phyloP scores from a whole-genome alignment of 306 rosid species.

The Lathyrus sativus region DNA sequence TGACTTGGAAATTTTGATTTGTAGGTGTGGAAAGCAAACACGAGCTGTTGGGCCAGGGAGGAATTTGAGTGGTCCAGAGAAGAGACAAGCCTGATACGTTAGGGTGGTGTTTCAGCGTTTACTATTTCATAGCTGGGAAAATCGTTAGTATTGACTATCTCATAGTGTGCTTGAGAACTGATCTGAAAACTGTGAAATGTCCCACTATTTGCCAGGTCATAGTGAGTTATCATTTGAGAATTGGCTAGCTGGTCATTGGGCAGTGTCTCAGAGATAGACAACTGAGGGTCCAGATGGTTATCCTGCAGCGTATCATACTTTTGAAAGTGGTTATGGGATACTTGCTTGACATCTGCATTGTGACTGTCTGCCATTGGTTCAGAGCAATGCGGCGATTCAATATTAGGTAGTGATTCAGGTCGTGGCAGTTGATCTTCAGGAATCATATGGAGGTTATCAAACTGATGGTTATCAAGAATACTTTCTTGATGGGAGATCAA shows the following conservation, averaged over 20 bases:
- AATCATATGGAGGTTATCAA: slow-evolving; percentile 24
- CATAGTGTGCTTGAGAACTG: no score
- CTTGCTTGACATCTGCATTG: slow-evolving; percentile 26
- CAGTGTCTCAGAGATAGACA: slow-evolving; percentile 35
- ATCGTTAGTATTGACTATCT: no score
- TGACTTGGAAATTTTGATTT: no score
- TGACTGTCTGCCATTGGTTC: slow-evolving; percentile 36
- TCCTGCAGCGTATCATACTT: slow-evolving; percentile 28
- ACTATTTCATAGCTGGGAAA: no score
- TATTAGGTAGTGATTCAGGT: slow-evolving; percentile 39
- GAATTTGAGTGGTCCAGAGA: no score
- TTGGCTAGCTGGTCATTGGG: slow-evolving; percentile 40
- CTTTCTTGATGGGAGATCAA: slow-evolving; percentile 77
- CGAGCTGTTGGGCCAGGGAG: no score
- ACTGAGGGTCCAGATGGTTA: slow-evolving; percentile 38
- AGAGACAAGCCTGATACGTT: no score
- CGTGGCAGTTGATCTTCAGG: slow-evolving; percentile 45
- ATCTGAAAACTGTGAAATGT: slow-evolving; percentile 20
- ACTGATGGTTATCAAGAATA: slow-evolving; percentile 37
- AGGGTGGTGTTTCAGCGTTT: no score
- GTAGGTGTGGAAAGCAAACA: no score
- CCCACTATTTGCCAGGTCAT: slow-evolving; percentile 41
- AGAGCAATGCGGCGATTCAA: slow-evolving; percentile 19
- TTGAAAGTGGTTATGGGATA: slow-evolving; percentile 23
- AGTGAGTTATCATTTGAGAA: slow-evolving; percentile 42